A percentile compares a stretch with the other conserved stretches of the same genome.
Evolutionary conservation across 163 green algal genomes (phyloP).

Genomic region (Scenedesmus sp.): DNA sequence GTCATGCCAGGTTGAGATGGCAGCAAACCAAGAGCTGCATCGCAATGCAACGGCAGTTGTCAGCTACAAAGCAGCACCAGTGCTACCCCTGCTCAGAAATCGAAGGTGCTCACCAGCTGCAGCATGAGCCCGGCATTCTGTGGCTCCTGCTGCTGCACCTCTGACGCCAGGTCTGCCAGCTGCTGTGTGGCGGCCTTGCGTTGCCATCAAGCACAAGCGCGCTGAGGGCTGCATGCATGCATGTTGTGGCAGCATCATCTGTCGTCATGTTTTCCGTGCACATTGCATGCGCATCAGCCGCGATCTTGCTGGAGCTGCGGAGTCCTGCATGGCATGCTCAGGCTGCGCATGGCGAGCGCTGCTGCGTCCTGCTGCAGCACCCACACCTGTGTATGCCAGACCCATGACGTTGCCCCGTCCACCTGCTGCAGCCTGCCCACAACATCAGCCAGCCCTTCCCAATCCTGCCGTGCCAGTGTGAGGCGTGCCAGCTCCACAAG

Average conservation of each 20-base stretch:
- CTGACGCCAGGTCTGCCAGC: slow-evolving; percentile 64
- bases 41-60: neutral
- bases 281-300: neutral
- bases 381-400: slow-evolving; percentile 66
- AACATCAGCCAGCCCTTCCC: slow-evolving; percentile 73
- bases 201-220: slow-evolving; percentile 70
- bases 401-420: slow-evolving; percentile 76
- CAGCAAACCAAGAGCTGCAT: too few relatives aligned
- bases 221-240: slow-evolving; percentile 61
- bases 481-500: slow-evolving; percentile 72
- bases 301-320: neutral
- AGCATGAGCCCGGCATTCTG: slow-evolving; percentile 68
- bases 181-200: slow-evolving; percentile 62
- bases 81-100: neutral
- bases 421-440: slow-evolving; percentile 59
- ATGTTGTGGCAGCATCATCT: neutral
- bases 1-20: neutral
- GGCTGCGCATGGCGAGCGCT: neutral
- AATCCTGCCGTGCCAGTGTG: slow-evolving; percentile 73
- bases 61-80: neutral
- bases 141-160: slow-evolving; percentile 70
- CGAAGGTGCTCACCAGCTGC: slow-evolving; percentile 20
- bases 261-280: neutral
- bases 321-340: too few relatives aligned
- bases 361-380: neutral